Base-by-base conservation (phyloP, 306 rosid species). In the Medicago arabica region DNA sequence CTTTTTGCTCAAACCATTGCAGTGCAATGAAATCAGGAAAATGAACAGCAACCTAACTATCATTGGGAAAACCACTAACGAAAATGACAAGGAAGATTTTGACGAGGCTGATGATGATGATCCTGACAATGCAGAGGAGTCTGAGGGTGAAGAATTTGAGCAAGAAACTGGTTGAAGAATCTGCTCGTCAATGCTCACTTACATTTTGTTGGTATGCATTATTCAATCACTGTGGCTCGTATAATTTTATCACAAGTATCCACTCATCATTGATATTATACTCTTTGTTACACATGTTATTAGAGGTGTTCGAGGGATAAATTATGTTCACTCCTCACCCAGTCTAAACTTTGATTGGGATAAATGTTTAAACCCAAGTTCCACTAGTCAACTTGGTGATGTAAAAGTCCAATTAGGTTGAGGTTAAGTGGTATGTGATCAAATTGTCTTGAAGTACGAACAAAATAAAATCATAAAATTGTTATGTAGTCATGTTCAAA, bases 81-180 rank as follows among this genome's bases (percentile, higher is more conserved):
- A 90, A 88, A 90, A 92, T 67, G 95, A 88, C 53, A 91, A 92
- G 74, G 98, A 92, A 78, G 95, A 94, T 62, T 85, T 83, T 7
- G 92, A 87, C 74, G 98, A 89, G 47, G 92, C 86, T 3, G 87
- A 83, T 58, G 87, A 79, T 8, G 84, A 83, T 18, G 97, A 93
- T 17, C 88, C 80, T 0, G 98, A 91, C 85, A 88, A 91, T 74
- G 97, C 86, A 62, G 98, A 92, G 71, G 97, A 91, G 64, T 88
- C 96, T 5, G 98, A 91, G 65, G 97, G 93, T 4, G 98, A 94
- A 86, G 97, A 94, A 25, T 91, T 90, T 79, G 98, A 92, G 88
- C 97, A 90, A 75, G 98, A 94, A 90, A 90, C 97, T 25, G 86
- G 90, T 72, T 94, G 87, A 94, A 83, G 63, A 68, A 59, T 41